A percentile compares a stretch with the other conserved stretches of the same genome.
Evolutionary conservation across 78 protist genomes (phyloP).

Genomic region (slime mould (Dictyostelium discoideum)): DNA sequence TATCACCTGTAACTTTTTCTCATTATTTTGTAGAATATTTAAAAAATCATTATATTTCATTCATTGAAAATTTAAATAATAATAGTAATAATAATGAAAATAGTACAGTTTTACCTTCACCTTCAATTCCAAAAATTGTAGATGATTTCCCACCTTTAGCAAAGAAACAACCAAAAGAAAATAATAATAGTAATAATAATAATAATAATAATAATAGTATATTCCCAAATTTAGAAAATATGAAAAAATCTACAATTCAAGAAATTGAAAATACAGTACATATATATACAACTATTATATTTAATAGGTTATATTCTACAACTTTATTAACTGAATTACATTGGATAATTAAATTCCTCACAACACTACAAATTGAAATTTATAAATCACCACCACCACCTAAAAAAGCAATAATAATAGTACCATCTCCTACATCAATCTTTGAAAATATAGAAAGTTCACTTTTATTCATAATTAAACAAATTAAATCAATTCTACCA

Average conservation of each 20-base stretch:
- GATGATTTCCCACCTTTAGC: not conserved
- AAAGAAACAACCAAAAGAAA: not conserved
- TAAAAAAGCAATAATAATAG: too few species aligned
- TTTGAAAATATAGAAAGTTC: slow-evolving; percentile 15
- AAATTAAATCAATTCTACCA: slow-evolving; percentile 10
- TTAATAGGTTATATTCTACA: slow-evolving; percentile 24
- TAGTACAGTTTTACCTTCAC: not conserved
- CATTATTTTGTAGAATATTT: not conserved
- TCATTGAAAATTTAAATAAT: not conserved
- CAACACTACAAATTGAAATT: not conserved
- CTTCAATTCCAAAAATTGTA: not conserved
- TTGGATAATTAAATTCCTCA: slow-evolving; percentile 6
- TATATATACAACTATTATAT: slow-evolving; percentile 7
- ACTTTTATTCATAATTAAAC: not conserved
- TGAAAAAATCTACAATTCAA: not conserved
- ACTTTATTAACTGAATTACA: slow-evolving; percentile 5
- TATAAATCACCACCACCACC: not conserved
- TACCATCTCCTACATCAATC: not conserved
- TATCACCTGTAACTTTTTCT: not conserved
- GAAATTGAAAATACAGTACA: not conserved
- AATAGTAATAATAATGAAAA: not conserved
- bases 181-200: not conserved
- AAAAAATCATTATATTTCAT: not conserved
- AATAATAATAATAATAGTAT: not conserved
- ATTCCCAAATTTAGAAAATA: slow-evolving; percentile 4